These are phyloP conservation scores for Aspergillus baeticus DNA, from an alignment of 495 filamentous ascomycete species.

Conservation along the genomic window DNA sequence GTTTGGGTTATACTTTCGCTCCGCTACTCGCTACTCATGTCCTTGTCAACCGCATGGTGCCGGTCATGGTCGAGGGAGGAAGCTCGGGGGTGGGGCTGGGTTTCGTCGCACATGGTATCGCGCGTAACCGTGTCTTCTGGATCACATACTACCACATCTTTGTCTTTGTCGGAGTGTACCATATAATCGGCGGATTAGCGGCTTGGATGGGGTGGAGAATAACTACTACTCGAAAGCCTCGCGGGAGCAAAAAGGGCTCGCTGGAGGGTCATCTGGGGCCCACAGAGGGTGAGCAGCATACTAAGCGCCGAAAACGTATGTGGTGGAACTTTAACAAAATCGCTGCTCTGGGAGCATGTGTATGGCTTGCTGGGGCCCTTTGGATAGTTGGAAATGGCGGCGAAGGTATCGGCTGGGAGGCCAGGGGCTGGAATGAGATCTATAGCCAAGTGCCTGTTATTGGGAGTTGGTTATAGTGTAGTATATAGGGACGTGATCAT, in stretches of 20 bases:
- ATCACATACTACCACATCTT: constrained; percentile 66
- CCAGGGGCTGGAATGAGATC: constrained; percentile 71
- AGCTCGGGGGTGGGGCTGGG: constrained; percentile 77
- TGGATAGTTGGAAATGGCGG: constrained; percentile 77
- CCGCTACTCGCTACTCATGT: constrained; percentile 67
- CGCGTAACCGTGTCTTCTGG: constrained; percentile 60
- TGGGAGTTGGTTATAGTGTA: constrained; percentile 46
- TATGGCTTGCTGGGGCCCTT: constrained; percentile 81
- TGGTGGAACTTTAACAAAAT: constrained; percentile 69
- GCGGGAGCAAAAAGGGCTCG: constrained; percentile 33
- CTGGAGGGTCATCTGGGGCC: constrained; percentile 37
- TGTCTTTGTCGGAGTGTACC: constrained; percentile 67
- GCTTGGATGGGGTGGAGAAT: constrained; percentile 63
- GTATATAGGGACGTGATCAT: too few species aligned
- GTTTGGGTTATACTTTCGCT: constrained; percentile 64
- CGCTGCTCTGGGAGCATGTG: constrained; percentile 50
- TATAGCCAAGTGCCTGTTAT: constrained; percentile 55
- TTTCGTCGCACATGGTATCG: constrained; percentile 85
- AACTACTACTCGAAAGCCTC: constrained; percentile 38
- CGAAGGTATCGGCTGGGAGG: constrained; percentile 70
- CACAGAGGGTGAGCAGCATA: constrained; percentile 38
- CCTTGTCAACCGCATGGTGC: constrained; percentile 68
- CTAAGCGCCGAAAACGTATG: constrained; percentile 51
- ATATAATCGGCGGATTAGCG: constrained; percentile 81
- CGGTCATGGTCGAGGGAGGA: constrained; percentile 73